These are phyloP conservation scores for Trichocomaceae sp. DNA, from an alignment of 2,329 filamentous ascomycete species.

Conservation along the genomic window DNA sequence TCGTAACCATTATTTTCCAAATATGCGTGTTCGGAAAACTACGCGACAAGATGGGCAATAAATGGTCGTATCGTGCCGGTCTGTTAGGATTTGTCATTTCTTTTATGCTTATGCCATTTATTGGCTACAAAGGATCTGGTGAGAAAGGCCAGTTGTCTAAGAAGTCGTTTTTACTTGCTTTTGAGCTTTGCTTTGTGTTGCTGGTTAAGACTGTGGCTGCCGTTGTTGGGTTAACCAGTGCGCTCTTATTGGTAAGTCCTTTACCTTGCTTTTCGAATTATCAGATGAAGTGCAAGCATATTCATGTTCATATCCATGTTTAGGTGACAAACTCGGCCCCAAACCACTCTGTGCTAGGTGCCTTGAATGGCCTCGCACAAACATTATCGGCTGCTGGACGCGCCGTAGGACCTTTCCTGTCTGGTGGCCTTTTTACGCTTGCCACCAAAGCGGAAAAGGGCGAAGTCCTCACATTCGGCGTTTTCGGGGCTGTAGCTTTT, in stretches of 20 bases:
- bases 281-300: neutral
- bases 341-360: conserved; percentile 76
- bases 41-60: conserved; percentile 73
- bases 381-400: conserved; percentile 86
- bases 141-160: conserved; percentile 49
- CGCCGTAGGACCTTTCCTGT: conserved; percentile 80
- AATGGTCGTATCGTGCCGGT: conserved; percentile 72
- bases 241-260: conserved; percentile 68
- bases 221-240: conserved; percentile 83
- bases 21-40: conserved; percentile 74
- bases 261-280: neutral
- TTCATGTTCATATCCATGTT: neutral
- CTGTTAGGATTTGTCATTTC: conserved; percentile 73
- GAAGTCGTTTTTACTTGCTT: conserved; percentile 65
- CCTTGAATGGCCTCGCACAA: conserved; percentile 88
- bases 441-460: conserved; percentile 67
- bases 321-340: conserved; percentile 92
- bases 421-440: conserved; percentile 77
- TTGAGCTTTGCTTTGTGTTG: conserved; percentile 72
- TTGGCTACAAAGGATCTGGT: conserved; percentile 65
- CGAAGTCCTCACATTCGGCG: conserved; percentile 75
- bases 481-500: conserved; percentile 78
- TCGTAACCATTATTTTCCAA: conserved; percentile 85
- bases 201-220: conserved; percentile 85
- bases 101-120: conserved; percentile 82